Percentiles rank a stretch among this genome's conserved stretches.
Evolutionary conservation across 2,329 filamentous ascomycete genomes (phyloP).

Genomic region (Ascosphaera apis): DNA sequence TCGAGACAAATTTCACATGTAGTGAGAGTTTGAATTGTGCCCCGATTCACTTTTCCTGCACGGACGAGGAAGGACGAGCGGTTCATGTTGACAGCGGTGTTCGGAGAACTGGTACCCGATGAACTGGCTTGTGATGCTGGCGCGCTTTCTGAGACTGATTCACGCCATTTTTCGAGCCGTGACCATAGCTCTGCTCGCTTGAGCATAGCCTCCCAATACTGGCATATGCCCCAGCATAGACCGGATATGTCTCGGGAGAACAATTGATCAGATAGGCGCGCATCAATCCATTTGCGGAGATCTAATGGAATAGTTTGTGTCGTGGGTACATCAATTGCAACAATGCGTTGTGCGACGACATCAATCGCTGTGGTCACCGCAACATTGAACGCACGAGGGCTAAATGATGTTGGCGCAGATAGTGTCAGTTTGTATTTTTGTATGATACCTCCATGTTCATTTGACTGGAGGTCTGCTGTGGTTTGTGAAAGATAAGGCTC

Average conservation of each 20-base stretch:
- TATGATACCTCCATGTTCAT: conserved; percentile 7
- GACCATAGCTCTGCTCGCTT: conserved; percentile 18
- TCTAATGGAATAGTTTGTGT: conserved; percentile 8
- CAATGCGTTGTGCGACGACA: conserved; percentile 13
- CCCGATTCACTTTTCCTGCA: conserved; percentile 2
- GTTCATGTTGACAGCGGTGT: conserved; percentile 16
- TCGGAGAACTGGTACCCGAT: neutral
- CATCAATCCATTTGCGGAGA: conserved; percentile 15
- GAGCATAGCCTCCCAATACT: conserved; percentile 19
- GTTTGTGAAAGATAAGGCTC: conserved; percentile 3
- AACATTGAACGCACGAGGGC: conserved; percentile 12
- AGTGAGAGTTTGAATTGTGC: conserved; percentile 10
- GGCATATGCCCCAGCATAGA: conserved; percentile 19
- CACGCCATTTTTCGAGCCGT: conserved; percentile 2
- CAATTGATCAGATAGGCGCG: conserved; percentile 14
- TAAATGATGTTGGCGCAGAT: conserved; percentile 15
- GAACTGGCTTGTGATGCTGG: too few species aligned
- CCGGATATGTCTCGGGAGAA: conserved; percentile 17
- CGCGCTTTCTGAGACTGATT: too few species aligned
- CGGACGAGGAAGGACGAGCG: conserved; percentile 12
- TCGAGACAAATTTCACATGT: conserved; percentile 15
- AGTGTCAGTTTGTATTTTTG: conserved; percentile 16
- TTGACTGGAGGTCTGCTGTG: neutral
- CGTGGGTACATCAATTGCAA: conserved; percentile 12
- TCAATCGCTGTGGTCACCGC: conserved; percentile 15